phyloP scores from a whole-genome alignment of 768 basidiomycete species.

The Amanita polypyramis region DNA sequence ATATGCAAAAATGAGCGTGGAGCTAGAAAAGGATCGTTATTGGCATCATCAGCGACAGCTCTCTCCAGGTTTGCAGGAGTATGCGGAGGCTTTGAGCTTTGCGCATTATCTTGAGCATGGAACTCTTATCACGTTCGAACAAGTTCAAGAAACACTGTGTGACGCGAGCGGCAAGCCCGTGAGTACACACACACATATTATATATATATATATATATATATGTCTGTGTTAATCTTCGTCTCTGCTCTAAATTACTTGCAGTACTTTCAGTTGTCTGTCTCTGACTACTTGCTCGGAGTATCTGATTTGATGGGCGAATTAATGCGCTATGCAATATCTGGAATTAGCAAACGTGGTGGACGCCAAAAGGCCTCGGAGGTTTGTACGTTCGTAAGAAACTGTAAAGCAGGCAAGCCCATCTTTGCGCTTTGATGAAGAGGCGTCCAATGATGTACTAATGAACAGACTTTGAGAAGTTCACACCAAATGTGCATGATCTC shows the following conservation, averaged over 20 bases:
- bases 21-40: conserved; percentile 58
- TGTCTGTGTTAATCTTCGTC: neutral
- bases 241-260: conserved; percentile 18
- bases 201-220: no score
- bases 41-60: conserved; percentile 72
- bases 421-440: neutral
- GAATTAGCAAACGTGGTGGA: conserved; percentile 58
- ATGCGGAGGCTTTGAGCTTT: conserved; percentile 89
- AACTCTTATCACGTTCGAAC: conserved; percentile 52
- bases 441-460: conserved; percentile 4
- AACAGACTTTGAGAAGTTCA: conserved; percentile 70
- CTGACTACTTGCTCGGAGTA: conserved; percentile 87
- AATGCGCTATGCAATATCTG: conserved; percentile 90
- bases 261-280: conserved; percentile 67
- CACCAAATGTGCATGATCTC: conserved; percentile 60
- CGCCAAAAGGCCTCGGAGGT: conserved; percentile 51
- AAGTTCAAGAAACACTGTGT: conserved; percentile 56
- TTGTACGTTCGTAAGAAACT: conserved; percentile 61
- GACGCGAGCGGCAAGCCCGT: conserved; percentile 55
- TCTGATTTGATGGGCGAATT: conserved; percentile 95
- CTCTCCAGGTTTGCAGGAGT: conserved; percentile 85
- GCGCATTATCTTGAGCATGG: conserved; percentile 71
- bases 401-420: conserved; percentile 49
- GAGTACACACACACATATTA: conserved; percentile 17
- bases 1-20: conserved; percentile 50